phyloP scores from a whole-genome alignment of 2,329 filamentous ascomycete species.

The Aspergillus fructus region DNA sequence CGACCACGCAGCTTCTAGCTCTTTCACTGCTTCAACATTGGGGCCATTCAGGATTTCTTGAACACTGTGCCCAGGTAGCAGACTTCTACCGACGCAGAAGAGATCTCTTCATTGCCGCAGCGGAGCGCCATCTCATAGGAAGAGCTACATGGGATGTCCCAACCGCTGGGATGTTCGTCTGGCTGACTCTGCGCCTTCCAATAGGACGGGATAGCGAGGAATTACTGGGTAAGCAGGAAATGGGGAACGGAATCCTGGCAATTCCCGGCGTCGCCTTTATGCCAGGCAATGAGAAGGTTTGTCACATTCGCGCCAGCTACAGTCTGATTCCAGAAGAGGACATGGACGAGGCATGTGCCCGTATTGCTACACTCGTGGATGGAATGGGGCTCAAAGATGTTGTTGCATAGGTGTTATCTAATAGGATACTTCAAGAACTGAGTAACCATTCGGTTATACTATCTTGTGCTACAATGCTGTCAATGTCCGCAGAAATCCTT shows the following conservation, averaged over 20 bases:
- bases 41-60: neutral
- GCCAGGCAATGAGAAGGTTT: neutral
- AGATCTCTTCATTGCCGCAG: slow-evolving; percentile 4
- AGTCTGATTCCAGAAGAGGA: slow-evolving; percentile 2
- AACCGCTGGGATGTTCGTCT: slow-evolving; percentile 10
- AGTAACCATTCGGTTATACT: neutral
- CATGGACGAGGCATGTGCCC: slow-evolving; percentile 1
- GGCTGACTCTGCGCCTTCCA: neutral
- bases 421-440: too few species aligned
- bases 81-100: slow-evolving; percentile 1
- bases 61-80: neutral
- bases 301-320: slow-evolving; percentile 6
- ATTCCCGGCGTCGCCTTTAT: neutral
- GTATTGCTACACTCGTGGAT: slow-evolving; percentile 2
- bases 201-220: neutral
- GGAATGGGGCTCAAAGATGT: neutral
- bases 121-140: neutral
- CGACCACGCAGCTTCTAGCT: neutral
- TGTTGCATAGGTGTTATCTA: too few species aligned
- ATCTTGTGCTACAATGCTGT: too few species aligned
- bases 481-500: too few species aligned
- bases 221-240: neutral
- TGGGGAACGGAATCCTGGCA: neutral
- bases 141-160: slow-evolving; percentile 3
- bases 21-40: neutral